Evolutionary conservation across 345 rosid genomes (phyloP).

Genomic region (Citrus mangshanensis): DNA sequence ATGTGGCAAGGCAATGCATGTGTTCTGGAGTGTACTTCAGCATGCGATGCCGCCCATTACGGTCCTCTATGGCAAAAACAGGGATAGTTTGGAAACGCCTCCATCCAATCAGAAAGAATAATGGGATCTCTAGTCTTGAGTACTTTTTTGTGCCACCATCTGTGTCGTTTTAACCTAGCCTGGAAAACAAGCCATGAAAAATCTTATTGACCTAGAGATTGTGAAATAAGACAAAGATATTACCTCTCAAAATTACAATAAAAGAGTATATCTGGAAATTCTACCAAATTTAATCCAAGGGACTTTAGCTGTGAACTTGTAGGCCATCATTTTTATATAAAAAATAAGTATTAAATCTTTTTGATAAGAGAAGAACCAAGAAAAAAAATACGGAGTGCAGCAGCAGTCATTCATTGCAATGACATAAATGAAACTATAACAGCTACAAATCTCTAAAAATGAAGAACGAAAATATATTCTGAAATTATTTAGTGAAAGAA

Average conservation of each 20-base stretch:
- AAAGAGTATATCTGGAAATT: neutral
- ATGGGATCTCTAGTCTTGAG: slow-evolving; percentile 86
- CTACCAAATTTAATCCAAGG: neutral
- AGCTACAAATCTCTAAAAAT: neutral
- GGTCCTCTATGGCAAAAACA: slow-evolving; percentile 80
- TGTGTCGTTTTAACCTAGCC: slow-evolving; percentile 80
- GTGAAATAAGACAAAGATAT: neutral
- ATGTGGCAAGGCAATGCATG: slow-evolving; percentile 92
- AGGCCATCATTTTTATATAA: neutral
- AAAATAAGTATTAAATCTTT: neutral
- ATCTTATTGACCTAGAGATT: neutral
- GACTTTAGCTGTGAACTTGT: neutral
- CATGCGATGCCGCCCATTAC: slow-evolving; percentile 86
- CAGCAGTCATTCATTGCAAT: neutral
- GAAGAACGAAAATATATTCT: neutral
- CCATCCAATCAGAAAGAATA: slow-evolving; percentile 90
- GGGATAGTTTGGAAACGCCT: slow-evolving; percentile 90
- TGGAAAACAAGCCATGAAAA: slow-evolving; percentile 24
- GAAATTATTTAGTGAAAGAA: neutral
- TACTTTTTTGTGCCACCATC: slow-evolving; percentile 82
- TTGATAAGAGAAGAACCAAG: neutral
- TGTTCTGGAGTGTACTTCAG: slow-evolving; percentile 94
- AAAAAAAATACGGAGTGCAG: neutral
- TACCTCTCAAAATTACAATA: neutral
- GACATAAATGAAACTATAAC: too few relatives aligned